A percentile compares a stretch with the other conserved stretches of the same genome.
phyloP scores from a whole-genome alignment of 2,329 filamentous ascomycete genomes.

The Cytospora chrysosperma region DNA sequence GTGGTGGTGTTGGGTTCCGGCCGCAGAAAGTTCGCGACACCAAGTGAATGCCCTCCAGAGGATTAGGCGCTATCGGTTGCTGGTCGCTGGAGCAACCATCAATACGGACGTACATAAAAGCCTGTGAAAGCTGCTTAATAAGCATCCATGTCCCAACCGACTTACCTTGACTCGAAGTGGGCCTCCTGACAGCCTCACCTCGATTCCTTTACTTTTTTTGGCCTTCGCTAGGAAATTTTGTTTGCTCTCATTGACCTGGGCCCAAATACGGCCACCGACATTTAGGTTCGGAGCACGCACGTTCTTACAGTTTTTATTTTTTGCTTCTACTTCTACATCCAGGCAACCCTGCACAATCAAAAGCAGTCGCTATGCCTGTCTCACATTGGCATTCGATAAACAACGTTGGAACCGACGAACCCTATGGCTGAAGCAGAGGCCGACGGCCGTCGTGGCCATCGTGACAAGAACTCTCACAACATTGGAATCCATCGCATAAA shows the following conservation, averaged over 20 bases:
- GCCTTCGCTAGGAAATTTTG: conserved; percentile 9
- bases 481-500: conserved; percentile 38
- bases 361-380: conserved; percentile 20
- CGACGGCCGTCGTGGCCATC: conserved; percentile 8
- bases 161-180: conserved; percentile 16
- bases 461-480: conserved; percentile 14
- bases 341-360: neutral
- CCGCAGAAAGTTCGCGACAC: neutral
- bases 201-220: neutral
- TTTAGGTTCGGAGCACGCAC: neutral
- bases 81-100: conserved; percentile 26
- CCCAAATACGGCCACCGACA: neutral
- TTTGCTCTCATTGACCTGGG: neutral
- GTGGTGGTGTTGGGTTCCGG: neutral
- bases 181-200: conserved; percentile 1
- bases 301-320: neutral
- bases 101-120: too few relatives aligned
- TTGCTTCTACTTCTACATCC: neutral
- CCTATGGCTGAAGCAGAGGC: conserved; percentile 30
- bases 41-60: neutral
- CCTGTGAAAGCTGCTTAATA: neutral
- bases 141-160: neutral
- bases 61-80: neutral
- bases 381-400: neutral
- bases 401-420: conserved; percentile 16